Base-by-base conservation (phyloP, 2,329 filamentous ascomycete genomes). In the Scortechinia acanthostroma region DNA sequence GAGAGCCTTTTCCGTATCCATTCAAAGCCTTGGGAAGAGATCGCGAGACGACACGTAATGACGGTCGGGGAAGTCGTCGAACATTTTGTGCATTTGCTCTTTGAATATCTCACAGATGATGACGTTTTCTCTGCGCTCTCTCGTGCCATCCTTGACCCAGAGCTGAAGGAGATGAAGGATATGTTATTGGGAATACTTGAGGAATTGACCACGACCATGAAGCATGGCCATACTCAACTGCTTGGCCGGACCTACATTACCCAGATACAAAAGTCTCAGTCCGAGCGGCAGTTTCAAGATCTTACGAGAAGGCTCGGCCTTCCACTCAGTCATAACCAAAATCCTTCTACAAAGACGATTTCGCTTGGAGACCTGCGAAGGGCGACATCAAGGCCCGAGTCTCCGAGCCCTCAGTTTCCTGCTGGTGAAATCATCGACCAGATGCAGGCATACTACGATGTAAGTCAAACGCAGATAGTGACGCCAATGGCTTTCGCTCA, bases 361-460 rank as follows among this genome's bases (percentile, higher is more conserved):
- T n/a, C n/a, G n/a, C n/a, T n/a, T n/a, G n/a, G n/a, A n/a, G n/a
- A n/a, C n/a, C n/a, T n/a, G n/a, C n/a, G n/a, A n/a, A n/a, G n/a
- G n/a, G 35, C 35, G 6, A 19, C 35, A 6, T 10, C 10, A 19
- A 19, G 20, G 17, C 20, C 20, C 13, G 35, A 40, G 17, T 40
- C 17, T 6, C 20, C 35, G 6, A 6, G 17, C 35, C 6, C 6
- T 40, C 10, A 40, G 20, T 40, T 40, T 19, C 13, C 35, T 15
- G 35, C 35, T 6, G 35, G 13, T 10, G 35, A 40, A 19, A 40
- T 40, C 17, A 40, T 40, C 35, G 17, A 40, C 17, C 35, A 40
- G 17, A 40, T 40, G 35, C 10, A 40, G 17, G 35, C 35, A 40
- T 40, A 40, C 17, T 40, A 40, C 20, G 35, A 40, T 40, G 35